These are phyloP conservation scores for Boletus tomentosulus DNA, from an alignment of 768 basidiomycete species.

Conservation along the genomic window DNA sequence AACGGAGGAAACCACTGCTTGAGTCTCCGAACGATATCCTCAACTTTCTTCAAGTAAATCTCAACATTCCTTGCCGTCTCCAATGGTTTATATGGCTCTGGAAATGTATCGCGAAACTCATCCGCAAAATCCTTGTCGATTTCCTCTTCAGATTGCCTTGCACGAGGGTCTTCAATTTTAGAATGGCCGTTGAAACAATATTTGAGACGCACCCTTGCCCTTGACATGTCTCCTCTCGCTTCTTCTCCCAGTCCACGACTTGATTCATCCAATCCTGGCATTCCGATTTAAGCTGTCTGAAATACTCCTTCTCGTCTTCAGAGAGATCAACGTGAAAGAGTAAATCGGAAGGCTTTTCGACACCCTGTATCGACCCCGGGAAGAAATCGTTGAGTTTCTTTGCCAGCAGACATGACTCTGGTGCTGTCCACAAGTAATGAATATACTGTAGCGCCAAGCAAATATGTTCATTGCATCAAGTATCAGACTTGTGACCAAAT, in stretches of 20 bases:
- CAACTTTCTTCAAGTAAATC: slow-evolving; percentile 24
- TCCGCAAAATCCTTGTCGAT: slow-evolving; percentile 7
- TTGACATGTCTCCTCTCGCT: slow-evolving; percentile 8
- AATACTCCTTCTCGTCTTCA: slow-evolving; percentile 17
- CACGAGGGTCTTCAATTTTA: not conserved
- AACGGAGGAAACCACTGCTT: slow-evolving; percentile 21
- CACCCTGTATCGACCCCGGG: slow-evolving; percentile 20
- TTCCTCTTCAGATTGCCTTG: slow-evolving; percentile 14
- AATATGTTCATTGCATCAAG: no score
- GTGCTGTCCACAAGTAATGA: slow-evolving; percentile 26
- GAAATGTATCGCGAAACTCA: slow-evolving; percentile 26
- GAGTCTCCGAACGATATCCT: slow-evolving; percentile 23
- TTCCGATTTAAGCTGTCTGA: slow-evolving; percentile 15
- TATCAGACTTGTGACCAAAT: not conserved
- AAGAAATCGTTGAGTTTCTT: slow-evolving; percentile 25
- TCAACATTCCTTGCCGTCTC: slow-evolving; percentile 17
- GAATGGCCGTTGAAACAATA: not conserved
- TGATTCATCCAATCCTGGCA: slow-evolving; percentile 17
- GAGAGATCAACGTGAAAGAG: slow-evolving; percentile 24
- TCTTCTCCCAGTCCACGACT: slow-evolving; percentile 20
- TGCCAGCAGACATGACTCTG: slow-evolving; percentile 23
- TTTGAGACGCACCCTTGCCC: slow-evolving; percentile 5
- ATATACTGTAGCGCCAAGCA: slow-evolving; percentile 16
- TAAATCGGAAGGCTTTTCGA: slow-evolving; percentile 13
- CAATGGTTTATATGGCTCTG: slow-evolving; percentile 9